Evolutionary conservation across 345 rosid genomes (phyloP).

Genomic region (Adansonia digitata): DNA sequence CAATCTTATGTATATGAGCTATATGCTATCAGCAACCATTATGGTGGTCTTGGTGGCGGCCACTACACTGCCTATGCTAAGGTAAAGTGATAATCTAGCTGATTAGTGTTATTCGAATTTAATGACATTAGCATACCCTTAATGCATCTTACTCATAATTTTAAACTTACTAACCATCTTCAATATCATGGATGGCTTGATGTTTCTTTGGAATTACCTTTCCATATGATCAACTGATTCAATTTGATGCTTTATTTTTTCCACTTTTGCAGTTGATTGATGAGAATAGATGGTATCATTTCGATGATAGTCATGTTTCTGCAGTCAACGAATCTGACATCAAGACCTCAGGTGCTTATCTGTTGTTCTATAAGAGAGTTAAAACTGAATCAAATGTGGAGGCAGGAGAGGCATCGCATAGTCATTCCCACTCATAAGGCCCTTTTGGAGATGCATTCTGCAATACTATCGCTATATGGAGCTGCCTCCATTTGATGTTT

Average conservation of each 20-base stretch:
- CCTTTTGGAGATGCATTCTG: neutral
- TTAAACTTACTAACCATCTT: neutral
- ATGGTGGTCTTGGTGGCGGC: slow-evolving; percentile 91
- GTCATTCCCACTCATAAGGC: slow-evolving; percentile 20
- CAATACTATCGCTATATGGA: neutral
- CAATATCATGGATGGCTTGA: too few relatives aligned
- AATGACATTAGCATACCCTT: neutral
- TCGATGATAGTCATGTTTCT: slow-evolving; percentile 77
- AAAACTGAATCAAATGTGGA: slow-evolving; percentile 21
- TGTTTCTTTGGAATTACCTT: neutral
- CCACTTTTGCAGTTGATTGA: slow-evolving; percentile 61
- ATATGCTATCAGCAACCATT: slow-evolving; percentile 91
- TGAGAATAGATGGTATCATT: slow-evolving; percentile 87
- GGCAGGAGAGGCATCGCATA: slow-evolving; percentile 31
- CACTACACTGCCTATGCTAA: slow-evolving; percentile 93
- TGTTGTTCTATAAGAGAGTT: slow-evolving; percentile 79
- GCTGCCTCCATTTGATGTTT: neutral
- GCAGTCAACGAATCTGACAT: slow-evolving; percentile 57
- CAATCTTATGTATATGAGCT: slow-evolving; percentile 58
- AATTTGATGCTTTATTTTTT: neutral
- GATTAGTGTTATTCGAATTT: neutral
- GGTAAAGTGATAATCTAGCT: slow-evolving; percentile 34
- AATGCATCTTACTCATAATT: neutral
- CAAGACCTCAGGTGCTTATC: slow-evolving; percentile 79
- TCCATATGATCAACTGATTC: neutral